A percentile compares a stretch with the other conserved stretches of the same genome.
These are phyloP conservation scores for Xylaria sp. DNA, from an alignment of 2,329 filamentous ascomycete species.

Conservation along the genomic window DNA sequence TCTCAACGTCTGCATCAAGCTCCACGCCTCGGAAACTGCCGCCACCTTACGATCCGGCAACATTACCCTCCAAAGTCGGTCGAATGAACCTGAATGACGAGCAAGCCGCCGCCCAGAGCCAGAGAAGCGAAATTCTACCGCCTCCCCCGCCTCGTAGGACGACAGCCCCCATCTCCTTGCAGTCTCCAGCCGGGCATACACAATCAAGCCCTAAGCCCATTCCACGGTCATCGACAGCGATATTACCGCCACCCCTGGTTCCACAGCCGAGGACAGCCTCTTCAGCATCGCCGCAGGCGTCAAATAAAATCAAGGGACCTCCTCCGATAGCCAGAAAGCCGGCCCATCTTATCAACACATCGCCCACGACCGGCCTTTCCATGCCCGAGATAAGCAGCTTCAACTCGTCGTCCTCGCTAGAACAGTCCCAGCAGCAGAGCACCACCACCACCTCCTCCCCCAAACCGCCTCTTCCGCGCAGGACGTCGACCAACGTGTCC, in stretches of 20 bases:
- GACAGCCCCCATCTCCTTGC: constrained; percentile 24
- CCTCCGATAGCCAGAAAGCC: constrained; percentile 65
- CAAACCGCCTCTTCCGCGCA: constrained; percentile 32
- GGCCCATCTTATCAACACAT: constrained; percentile 50
- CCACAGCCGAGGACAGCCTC: constrained; percentile 23
- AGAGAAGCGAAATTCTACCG: constrained; percentile 44
- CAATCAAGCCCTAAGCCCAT: constrained; percentile 43
- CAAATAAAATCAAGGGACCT: constrained; percentile 34
- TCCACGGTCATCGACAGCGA: constrained; percentile 19
- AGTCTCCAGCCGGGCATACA: constrained; percentile 20
- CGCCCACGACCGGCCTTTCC: constrained; percentile 33
- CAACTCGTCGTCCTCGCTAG: constrained; percentile 25
- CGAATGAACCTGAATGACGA: constrained; percentile 49
- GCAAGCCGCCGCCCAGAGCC: constrained; percentile 28
- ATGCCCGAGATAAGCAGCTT: constrained; percentile 18
- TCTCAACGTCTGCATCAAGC: constrained; percentile 50
- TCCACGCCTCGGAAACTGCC: constrained; percentile 54
- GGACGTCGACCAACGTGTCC: constrained; percentile 33
- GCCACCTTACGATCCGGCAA: constrained; percentile 51
- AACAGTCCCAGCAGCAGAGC: too few species aligned
- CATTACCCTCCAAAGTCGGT: constrained; percentile 50
- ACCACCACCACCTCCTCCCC: too few species aligned
- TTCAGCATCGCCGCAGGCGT: constrained; percentile 27
- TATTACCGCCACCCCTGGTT: constrained; percentile 9
- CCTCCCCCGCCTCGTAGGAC: constrained; percentile 44